Percentiles rank a stretch among this genome's conserved stretches.
Evolutionary conservation across 2,329 filamentous ascomycete species (phyloP).

Genomic region (Colletotrichum musae): DNA sequence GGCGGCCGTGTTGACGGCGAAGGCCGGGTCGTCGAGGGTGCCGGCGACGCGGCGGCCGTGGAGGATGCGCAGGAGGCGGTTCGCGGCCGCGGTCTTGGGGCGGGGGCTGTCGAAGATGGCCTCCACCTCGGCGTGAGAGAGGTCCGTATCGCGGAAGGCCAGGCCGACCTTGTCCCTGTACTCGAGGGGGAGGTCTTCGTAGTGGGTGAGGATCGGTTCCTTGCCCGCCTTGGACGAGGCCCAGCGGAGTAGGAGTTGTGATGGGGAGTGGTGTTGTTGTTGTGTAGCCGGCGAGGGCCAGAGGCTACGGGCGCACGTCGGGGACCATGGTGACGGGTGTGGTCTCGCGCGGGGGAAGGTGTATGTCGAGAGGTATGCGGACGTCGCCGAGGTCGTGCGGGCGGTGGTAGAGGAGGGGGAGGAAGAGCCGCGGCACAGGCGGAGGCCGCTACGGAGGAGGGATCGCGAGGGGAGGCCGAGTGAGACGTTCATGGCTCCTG

Average conservation of each 20-base stretch:
- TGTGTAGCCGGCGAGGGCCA: conserved; percentile 29
- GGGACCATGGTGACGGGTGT: conserved; percentile 24
- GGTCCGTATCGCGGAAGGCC: conserved; percentile 64
- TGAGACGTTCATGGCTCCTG: conserved; percentile 41
- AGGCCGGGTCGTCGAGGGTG: conserved; percentile 71
- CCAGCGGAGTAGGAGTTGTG: no score
- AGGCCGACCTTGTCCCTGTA: conserved; percentile 71
- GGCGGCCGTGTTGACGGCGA: conserved; percentile 61
- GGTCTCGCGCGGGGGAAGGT: conserved; percentile 12
- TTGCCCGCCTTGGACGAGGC: conserved; percentile 33
- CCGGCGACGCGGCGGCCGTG: conserved; percentile 76
- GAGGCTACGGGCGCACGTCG: conserved; percentile 5
- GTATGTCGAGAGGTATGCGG: conserved; percentile 30
- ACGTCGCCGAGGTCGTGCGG: not conserved
- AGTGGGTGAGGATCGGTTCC: conserved; percentile 61
- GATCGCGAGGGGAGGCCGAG: conserved; percentile 37
- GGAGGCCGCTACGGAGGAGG: conserved; percentile 36
- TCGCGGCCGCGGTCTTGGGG: conserved; percentile 61
- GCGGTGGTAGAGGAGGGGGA: not conserved
- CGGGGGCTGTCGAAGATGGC: conserved; percentile 67
- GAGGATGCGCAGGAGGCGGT: conserved; percentile 69
- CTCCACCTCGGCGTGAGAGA: conserved; percentile 62
- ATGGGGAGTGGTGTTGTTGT: not conserved
- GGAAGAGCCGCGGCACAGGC: conserved; percentile 12
- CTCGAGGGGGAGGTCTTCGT: conserved; percentile 69